Base-by-base conservation (phyloP, 2,329 filamentous ascomycete species). In the Neoascochyta sp. region DNA sequence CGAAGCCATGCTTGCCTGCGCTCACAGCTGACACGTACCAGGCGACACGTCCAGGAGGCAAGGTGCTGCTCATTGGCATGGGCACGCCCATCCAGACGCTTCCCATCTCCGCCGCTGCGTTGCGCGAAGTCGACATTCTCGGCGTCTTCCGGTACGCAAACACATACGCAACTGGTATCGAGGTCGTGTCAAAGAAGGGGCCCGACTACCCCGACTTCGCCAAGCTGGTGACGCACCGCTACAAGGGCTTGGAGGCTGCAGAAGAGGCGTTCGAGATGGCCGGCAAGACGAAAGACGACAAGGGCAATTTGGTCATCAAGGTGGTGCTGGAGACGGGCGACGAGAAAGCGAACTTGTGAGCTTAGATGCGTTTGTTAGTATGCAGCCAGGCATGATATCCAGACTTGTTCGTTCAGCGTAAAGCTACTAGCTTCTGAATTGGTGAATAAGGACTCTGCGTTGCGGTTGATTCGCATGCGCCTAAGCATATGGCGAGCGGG, bases 81-180 rank as follows among this genome's bases (percentile, higher is more conserved):
- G 84, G 84, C 20, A 83, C 76, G 4, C 83, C 83, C 0, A 75
- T 86, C 29, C 82, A 87, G 58, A 86, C 81, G 0, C 69, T 88
- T 2, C 83, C 83, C 1, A 67, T 89, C 24, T 83, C 79, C 6
- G 80, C 81, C 4, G 83, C 83, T 3, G 81, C 83, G 21, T 67
- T 86, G 16, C 75, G 82, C 20, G 84, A 89, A 63, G 79, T 88
- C 23, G 83, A 88, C 54, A 81, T 88, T 17, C 64, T 86, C n/a
- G 83, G 83, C 18, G 79, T 86, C 16, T 87, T 88, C 65, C 74
- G 83, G 26, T 88, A 88, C 47, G 81, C 81, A 12, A 84, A 86
- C 59, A 85, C 82, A 0, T 88, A 87, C 52, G 70, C 76, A 4
- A 80, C 77, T 1, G 83, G 81, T n/a, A 81, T 88, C 36, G 70